Conservation (phyloP, 352 stramenopile species). For the Globisporangium nunn region DNA sequence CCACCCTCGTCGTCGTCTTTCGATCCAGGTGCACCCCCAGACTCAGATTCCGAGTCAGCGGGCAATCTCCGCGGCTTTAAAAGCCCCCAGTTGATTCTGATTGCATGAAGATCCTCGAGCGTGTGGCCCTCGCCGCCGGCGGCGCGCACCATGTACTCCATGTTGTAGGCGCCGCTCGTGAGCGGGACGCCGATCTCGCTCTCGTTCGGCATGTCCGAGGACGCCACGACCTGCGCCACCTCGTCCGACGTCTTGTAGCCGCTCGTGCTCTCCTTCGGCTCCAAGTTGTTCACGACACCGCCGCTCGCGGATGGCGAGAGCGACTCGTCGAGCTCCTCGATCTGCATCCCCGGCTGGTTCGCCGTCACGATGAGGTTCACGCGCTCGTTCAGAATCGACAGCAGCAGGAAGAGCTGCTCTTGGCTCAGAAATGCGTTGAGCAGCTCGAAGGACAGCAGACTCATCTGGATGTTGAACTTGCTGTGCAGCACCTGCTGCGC, state of each 20-base stretch:
- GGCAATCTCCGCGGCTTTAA: constrained; percentile 51
- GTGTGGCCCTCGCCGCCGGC: constrained; percentile 32
- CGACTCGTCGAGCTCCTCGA: constrained; percentile 57
- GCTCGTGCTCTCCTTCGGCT: constrained; percentile 22
- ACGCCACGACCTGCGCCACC: constrained; percentile 40
- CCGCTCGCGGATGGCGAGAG: not conserved
- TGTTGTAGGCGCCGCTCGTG: constrained; percentile 56
- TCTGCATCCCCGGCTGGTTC: constrained; percentile 62
- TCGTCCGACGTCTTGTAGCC: constrained; percentile 52
- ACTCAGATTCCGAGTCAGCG: constrained; percentile 17
- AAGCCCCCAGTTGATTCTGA: constrained; percentile 68
- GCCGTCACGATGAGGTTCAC: constrained; percentile 66
- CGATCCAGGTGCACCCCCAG: constrained; percentile 4
- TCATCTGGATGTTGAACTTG: constrained; percentile 83
- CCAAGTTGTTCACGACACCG: constrained; percentile 34
- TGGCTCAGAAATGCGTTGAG: constrained; percentile 76
- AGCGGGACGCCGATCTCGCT: constrained; percentile 60
- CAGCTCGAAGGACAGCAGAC: constrained; percentile 77
- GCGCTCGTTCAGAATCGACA: constrained; percentile 74
- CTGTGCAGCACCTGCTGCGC: constrained; percentile 65
- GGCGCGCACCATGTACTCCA: constrained; percentile 64
- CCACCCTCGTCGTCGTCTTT: constrained; percentile 19
- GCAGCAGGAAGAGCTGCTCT: constrained; percentile 64
- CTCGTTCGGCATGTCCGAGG: constrained; percentile 48
- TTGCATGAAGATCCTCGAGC: constrained; percentile 59